Conservation (phyloP, 306 rosid genomes). For the Corylus americana region DNA sequence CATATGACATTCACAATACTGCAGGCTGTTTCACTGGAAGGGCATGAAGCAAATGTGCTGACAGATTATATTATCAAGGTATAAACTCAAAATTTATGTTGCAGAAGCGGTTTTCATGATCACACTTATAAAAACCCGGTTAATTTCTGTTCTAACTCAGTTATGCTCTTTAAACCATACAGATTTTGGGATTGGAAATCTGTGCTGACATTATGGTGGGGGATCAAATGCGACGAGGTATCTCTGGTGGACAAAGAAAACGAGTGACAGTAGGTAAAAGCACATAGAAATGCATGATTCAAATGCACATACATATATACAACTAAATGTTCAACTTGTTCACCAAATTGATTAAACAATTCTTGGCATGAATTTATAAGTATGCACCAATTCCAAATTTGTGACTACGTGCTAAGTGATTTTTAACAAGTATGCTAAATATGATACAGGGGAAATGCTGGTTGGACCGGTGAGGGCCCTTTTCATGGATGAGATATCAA, state of each 20-base stretch:
- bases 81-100: background rate
- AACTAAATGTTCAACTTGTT: background rate
- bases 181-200: conserved; percentile 52
- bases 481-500: conserved; percentile 57
- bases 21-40: conserved; percentile 51
- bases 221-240: conserved; percentile 49
- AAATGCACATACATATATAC: background rate
- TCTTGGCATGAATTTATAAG: no score
- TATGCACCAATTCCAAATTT: no score
- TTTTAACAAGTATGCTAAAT: background rate
- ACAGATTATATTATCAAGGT: conserved; percentile 54
- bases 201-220: conserved; percentile 56
- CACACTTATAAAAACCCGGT: no score
- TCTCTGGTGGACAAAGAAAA: conserved; percentile 52
- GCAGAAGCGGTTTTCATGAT: no score
- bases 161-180: background rate
- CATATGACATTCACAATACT: background rate
- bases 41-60: conserved; percentile 37
- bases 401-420: background rate
- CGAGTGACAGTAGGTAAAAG: conserved; percentile 44
- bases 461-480: conserved; percentile 50
- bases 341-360: no score
- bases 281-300: background rate
- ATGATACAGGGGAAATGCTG: conserved; percentile 44
- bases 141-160: background rate